Base-by-base conservation (phyloP, 805 yeast genomes). In the Kuraishia floccosa region DNA sequence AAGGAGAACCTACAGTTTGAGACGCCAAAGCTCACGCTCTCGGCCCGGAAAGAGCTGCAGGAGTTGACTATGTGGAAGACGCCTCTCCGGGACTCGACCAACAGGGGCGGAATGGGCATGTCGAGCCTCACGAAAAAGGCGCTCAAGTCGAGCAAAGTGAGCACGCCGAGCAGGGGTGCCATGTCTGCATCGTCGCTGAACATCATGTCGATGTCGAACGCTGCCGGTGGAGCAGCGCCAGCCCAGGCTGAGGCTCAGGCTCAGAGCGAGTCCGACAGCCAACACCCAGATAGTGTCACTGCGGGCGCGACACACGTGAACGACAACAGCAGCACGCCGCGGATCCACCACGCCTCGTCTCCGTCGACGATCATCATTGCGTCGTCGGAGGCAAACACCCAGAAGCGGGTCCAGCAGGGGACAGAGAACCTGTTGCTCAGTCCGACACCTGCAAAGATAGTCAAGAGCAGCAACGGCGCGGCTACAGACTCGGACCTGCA, bases 291-390 rank as follows among this genome's bases (percentile, higher is more conserved):
- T n/a, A n/a, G n/a, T n/a, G n/a, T n/a, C n/a, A n/a, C n/a, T n/a
- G n/a, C n/a, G n/a, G n/a, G n/a, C n/a, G n/a, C n/a, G n/a, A n/a
- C n/a, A n/a, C n/a, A n/a, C n/a, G n/a, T n/a, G n/a, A n/a, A n/a
- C n/a, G n/a, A n/a, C n/a, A n/a, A n/a, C n/a, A n/a, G n/a, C n/a
- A n/a, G n/a, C n/a, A n/a, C n/a, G n/a, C n/a, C n/a, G n/a, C n/a
- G n/a, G n/a, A n/a, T n/a, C n/a, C n/a, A n/a, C n/a, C n/a, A n/a
- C n/a, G 48, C 45, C 29, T 54, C 59, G 6, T 50, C 58, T n/a
- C 54, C 59, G 5, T 50, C 58, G 0, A 54, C 58, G 1, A 52
- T 53, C 15, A 39, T 53, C 3, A 37, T 47, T 17, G 41, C 50
- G 10, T 49, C 56, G 5, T 32, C 52, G 6, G 41, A 42, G 26